A percentile compares a stretch with the other conserved stretches of the same genome.
Conservation (phyloP, 139 green algal species). For the Volvox africanus region DNA sequence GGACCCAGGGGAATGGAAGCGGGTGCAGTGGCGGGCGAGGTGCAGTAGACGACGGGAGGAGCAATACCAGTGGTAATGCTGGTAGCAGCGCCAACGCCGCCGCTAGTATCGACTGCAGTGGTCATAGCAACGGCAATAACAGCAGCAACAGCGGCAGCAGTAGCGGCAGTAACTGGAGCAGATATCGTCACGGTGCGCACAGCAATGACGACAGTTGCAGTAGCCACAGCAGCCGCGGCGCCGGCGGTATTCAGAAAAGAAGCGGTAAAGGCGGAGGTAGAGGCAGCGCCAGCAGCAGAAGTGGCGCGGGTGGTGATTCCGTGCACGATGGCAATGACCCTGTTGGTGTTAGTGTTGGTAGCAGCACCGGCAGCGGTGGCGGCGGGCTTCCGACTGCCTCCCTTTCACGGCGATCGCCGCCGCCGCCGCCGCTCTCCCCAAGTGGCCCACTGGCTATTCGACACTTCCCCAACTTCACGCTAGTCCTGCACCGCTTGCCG, state of each 20-base stretch:
- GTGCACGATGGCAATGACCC: background rate
- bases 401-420: background rate
- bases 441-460: background rate
- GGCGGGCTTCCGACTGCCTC: background rate
- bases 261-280: background rate
- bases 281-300: background rate
- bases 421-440: background rate
- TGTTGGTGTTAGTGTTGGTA: background rate
- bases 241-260: background rate
- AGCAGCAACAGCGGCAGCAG: background rate
- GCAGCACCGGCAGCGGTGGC: background rate
- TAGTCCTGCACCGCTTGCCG: conserved; percentile 1
- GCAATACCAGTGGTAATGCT: background rate
- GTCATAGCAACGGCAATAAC: background rate
- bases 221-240: background rate
- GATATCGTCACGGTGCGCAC: background rate
- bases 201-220: background rate
- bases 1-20: background rate
- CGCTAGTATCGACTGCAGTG: background rate
- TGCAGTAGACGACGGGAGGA: background rate
- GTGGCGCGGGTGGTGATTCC: background rate
- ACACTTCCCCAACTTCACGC: background rate
- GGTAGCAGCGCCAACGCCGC: too few species aligned
- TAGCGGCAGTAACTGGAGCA: background rate
- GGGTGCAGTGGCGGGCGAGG: background rate